Evolutionary conservation across 2,329 filamentous ascomycete genomes (phyloP).

Genomic region (Talaromyces sp.): DNA sequence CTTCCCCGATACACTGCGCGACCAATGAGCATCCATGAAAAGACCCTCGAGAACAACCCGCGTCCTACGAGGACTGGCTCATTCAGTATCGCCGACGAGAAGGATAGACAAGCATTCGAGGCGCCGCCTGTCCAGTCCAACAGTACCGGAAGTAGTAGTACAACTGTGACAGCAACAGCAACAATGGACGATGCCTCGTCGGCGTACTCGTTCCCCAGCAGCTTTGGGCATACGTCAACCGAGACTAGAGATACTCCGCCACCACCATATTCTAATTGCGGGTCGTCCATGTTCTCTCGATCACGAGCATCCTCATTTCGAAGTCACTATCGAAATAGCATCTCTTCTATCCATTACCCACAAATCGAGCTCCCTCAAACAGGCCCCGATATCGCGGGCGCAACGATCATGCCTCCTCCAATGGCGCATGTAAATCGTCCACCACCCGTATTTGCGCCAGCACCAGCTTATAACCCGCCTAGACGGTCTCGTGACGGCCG

Average conservation of each 20-base stretch:
- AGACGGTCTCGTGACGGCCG: background rate
- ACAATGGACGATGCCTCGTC: slow-evolving; percentile 31
- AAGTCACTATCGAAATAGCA: slow-evolving; percentile 8
- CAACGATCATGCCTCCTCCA: slow-evolving; percentile 19
- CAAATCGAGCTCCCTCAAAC: background rate
- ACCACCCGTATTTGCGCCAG: background rate
- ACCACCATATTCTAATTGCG: slow-evolving; percentile 35
- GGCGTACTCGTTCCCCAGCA: slow-evolving; percentile 37
- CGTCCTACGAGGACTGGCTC: slow-evolving; percentile 24
- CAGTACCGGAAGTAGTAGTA: slow-evolving; percentile 23
- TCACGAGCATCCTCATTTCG: slow-evolving; percentile 28
- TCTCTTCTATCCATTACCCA: background rate
- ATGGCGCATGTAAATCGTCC: slow-evolving; percentile 18
- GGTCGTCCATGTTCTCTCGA: slow-evolving; percentile 25
- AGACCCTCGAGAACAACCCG: slow-evolving; percentile 32
- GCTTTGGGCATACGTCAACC: slow-evolving; percentile 41
- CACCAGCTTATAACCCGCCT: background rate
- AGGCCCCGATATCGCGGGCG: background rate
- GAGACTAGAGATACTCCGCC: slow-evolving; percentile 39
- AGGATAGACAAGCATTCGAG: slow-evolving; percentile 23
- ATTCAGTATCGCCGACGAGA: slow-evolving; percentile 23
- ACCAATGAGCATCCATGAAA: slow-evolving; percentile 34
- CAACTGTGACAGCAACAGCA: slow-evolving; percentile 3
- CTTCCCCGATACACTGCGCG: slow-evolving; percentile 38
- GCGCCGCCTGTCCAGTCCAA: slow-evolving; percentile 13